Evolutionary conservation across 164 flowering plant genomes (phyloP), one percentile per base, ranked within the genome.

Genomic region (Vitis labrusca): DNA sequence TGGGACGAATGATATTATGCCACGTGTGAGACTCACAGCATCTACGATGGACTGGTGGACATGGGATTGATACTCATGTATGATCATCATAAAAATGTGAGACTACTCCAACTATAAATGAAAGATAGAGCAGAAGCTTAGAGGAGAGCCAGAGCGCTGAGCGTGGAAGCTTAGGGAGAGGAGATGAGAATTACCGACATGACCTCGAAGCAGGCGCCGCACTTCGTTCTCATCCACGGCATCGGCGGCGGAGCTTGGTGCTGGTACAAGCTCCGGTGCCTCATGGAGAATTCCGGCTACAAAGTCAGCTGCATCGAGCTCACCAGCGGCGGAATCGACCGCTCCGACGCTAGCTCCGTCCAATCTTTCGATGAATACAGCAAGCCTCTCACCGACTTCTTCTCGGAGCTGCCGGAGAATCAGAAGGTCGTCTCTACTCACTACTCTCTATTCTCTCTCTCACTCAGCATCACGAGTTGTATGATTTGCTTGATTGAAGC

Each of bases 141-240:
- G 44, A 37, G 44, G 0, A 37, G 44, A 37, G 7, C 44, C 44
- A 37, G 13, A 44, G 19, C 1, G 58, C 14, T 1, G 37, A 60
- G 8, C 2, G 51, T 6, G 10, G 30, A 13, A 23, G 29, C 16
- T 11, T 56, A 65, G 77, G 74, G 63, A 62, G 80, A 65, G 32
- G 67, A 71, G 65, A 52, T n/a, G 50, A n/a, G 9, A 44, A 50
- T 6, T 32, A 19, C 27, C 6, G 53, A 32, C 23, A 37, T 12
- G 32, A 12, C 13, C 53, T 5, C 30, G 67, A 59, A 47, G 52
- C 1, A 50, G 11, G 1, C 65, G 13, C 64, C 73, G 0, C 98
- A 91, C 83, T 91, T 91, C 53, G 88, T 93, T 30, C 65, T 93
- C 55, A 82, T 94, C 4, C 98, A 94, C 67, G 98, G 97, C 1